These are phyloP conservation scores for Colletotrichum chlorophyti DNA, from an alignment of 2,329 filamentous ascomycete genomes.

Conservation along the genomic window DNA sequence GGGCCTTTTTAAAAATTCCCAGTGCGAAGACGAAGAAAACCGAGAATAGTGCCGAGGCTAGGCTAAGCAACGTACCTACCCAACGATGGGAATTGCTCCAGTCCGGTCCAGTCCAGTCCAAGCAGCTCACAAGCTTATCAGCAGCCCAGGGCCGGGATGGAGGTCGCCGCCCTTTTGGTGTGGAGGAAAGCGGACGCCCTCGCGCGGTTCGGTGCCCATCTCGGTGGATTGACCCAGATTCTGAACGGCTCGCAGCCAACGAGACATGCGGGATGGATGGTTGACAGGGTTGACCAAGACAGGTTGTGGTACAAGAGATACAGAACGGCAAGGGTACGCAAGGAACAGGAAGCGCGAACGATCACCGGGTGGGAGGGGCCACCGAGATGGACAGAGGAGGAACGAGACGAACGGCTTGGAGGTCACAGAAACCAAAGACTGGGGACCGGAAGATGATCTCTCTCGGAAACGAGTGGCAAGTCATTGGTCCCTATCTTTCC, in stretches of 20 bases:
- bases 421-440: not conserved
- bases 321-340: not conserved
- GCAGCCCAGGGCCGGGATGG: slow-evolving; percentile 15
- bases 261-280: slow-evolving; percentile 14
- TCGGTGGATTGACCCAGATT: slow-evolving; percentile 26
- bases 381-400: not conserved
- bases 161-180: slow-evolving; percentile 20
- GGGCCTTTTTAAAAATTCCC: slow-evolving; percentile 26
- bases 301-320: slow-evolving; percentile 15
- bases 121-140: slow-evolving; percentile 28
- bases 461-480: not conserved
- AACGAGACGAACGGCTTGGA: slow-evolving; percentile 1
- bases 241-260: slow-evolving; percentile 17
- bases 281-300: slow-evolving; percentile 19
- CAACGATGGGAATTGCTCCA: no score
- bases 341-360: not conserved
- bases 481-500: not conserved
- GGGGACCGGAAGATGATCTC: slow-evolving; percentile 17
- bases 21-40: slow-evolving; percentile 23
- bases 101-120: slow-evolving; percentile 25
- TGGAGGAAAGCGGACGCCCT: slow-evolving; percentile 17
- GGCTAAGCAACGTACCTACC: slow-evolving; percentile 5
- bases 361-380: not conserved
- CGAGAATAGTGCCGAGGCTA: slow-evolving; percentile 30
- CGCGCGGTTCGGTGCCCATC: slow-evolving; percentile 20